Conservation (phyloP, 2,329 filamentous ascomycete species). For the Hymenoscyphus repandus region DNA sequence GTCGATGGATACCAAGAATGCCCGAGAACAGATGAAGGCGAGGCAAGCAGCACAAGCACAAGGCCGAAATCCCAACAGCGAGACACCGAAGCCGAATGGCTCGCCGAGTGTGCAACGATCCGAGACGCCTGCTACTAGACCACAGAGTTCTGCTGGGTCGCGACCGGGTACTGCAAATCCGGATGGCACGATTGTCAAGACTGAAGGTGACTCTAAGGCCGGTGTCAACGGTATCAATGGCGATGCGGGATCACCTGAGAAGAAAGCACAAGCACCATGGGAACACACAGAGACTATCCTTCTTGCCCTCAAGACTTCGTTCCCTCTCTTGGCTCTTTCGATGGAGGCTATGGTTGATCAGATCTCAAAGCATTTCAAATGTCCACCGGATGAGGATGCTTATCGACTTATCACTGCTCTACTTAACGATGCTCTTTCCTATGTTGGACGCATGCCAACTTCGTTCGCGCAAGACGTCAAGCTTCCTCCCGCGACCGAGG, state of each 20-base stretch:
- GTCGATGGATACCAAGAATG: conserved; percentile 71
- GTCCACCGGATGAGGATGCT: conserved; percentile 94
- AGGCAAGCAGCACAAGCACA: conserved; percentile 29
- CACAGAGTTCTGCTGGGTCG: conserved; percentile 28
- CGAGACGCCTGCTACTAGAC: conserved; percentile 22
- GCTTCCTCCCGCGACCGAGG: conserved; percentile 82
- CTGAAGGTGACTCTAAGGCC: conserved; percentile 27
- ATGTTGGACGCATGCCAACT: conserved; percentile 80
- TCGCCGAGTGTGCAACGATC: conserved; percentile 27
- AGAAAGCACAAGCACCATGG: conserved; percentile 88
- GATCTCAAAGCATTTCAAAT: conserved; percentile 99
- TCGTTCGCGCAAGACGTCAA: conserved; percentile 90
- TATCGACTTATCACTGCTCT: conserved; percentile 96
- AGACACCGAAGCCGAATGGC: conserved; percentile 27
- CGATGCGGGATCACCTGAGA: conserved; percentile 18
- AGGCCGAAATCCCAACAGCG: conserved; percentile 10
- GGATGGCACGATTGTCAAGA: conserved; percentile 32
- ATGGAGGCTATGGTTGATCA: conserved; percentile 99
- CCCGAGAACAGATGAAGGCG: conserved; percentile 35
- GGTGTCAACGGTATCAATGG: conserved; percentile 34
- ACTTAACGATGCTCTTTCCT: conserved; percentile 89
- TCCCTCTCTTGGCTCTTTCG: conserved; percentile 87
- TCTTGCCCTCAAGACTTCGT: conserved; percentile 91
- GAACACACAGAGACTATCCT: conserved; percentile 95
- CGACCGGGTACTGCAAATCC: conserved; percentile 39